A percentile compares a stretch with the other conserved stretches of the same genome.
Conservation (phyloP, 108 stramenopile genomes). For the Nannochloropsis salina region DNA sequence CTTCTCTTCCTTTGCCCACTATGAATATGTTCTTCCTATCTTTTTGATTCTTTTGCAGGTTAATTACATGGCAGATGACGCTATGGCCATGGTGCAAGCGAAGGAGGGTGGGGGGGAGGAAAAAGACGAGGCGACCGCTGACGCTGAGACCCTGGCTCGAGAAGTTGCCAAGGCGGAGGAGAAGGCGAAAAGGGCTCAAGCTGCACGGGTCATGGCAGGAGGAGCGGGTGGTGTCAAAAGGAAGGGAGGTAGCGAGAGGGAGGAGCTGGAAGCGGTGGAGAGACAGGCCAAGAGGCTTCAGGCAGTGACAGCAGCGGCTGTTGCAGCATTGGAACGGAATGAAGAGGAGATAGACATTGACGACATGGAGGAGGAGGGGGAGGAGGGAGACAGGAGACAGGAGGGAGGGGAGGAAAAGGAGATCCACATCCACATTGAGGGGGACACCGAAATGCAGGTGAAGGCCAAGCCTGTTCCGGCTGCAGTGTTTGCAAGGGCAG, state of each 20-base stretch:
- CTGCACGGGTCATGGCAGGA: neutral
- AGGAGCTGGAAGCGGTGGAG: slow-evolving; percentile 74
- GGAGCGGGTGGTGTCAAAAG: slow-evolving; percentile 58
- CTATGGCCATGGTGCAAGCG: slow-evolving; percentile 46
- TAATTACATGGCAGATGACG: slow-evolving; percentile 81
- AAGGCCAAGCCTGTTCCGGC: neutral
- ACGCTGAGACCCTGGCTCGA: slow-evolving; percentile 30
- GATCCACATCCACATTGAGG: neutral
- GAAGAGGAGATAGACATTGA: slow-evolving; percentile 45
- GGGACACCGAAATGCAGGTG: neutral
- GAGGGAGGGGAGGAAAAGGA: neutral
- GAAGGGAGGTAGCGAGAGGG: slow-evolving; percentile 62
- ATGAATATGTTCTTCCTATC: neutral
- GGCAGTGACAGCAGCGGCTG: slow-evolving; percentile 31
- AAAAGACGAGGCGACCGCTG: slow-evolving; percentile 41
- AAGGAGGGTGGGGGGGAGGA: slow-evolving; percentile 33
- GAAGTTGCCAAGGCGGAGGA: neutral
- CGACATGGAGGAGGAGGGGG: slow-evolving; percentile 2
- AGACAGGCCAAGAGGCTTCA: slow-evolving; percentile 59
- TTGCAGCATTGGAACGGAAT: slow-evolving; percentile 3
- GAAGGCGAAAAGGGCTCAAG: neutral
- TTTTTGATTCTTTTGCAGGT: slow-evolving; percentile 42
- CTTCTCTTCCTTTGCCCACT: neutral
- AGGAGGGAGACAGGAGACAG: neutral
- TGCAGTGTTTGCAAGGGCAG: neutral